phyloP scores from a whole-genome alignment of 371 early-diverging fungal genomes.

The Mortierella sp. region DNA sequence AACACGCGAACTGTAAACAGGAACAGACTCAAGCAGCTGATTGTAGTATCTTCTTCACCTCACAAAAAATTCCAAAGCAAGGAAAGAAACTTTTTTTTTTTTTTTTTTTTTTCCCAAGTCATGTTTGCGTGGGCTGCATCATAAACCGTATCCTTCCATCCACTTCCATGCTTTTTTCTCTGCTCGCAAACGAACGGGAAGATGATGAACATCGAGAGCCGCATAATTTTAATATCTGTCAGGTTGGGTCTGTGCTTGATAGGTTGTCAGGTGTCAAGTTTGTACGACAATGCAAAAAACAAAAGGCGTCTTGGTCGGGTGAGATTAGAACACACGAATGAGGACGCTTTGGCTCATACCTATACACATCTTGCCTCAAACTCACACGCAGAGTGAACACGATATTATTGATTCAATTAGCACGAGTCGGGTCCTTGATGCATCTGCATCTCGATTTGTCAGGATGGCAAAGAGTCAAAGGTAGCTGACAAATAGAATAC shows the following conservation, averaged over 20 bases:
- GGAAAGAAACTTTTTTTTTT: neutral
- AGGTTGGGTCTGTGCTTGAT: slow-evolving; percentile 29
- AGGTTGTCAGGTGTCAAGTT: slow-evolving; percentile 28
- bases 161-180: neutral
- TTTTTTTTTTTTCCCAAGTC: neutral
- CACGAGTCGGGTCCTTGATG: neutral
- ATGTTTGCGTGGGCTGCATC: too few species aligned
- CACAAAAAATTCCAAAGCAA: neutral
- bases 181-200: neutral
- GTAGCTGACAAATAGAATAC: slow-evolving; percentile 1
- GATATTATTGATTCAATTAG: neutral
- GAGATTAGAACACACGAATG: neutral
- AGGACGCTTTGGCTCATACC: neutral
- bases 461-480: neutral
- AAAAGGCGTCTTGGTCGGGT: slow-evolving; percentile 8
- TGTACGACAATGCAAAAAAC: slow-evolving; percentile 31
- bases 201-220: neutral
- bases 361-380: too few species aligned
- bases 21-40: slow-evolving; percentile 5
- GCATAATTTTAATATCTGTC: slow-evolving; percentile 4
- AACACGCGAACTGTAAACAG: neutral
- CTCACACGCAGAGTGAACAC: neutral
- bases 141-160: too few species aligned
- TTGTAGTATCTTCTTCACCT: neutral
- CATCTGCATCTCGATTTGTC: neutral